A percentile compares a stretch with the other conserved stretches of the same genome.
Evolutionary conservation across 495 filamentous ascomycete genomes (phyloP).

Genomic region (Penicillium bialowiezense): DNA sequence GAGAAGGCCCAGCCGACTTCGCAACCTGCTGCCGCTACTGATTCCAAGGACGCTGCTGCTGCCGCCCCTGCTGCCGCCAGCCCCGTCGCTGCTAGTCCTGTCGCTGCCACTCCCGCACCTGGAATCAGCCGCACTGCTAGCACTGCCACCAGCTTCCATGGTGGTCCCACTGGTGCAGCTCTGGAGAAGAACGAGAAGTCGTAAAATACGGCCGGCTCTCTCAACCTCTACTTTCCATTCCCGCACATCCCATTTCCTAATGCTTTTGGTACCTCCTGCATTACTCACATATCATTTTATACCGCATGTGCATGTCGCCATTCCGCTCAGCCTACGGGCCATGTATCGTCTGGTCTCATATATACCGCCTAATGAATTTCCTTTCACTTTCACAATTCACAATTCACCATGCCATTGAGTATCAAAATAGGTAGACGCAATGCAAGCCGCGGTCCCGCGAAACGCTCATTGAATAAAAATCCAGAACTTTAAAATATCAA

Average conservation of each 20-base stretch:
- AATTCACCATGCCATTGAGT: too few species aligned
- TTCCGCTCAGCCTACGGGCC: background rate
- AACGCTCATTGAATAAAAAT: background rate
- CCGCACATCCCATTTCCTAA: background rate
- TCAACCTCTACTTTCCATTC: too few species aligned
- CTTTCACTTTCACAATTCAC: too few species aligned
- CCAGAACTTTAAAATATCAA: background rate
- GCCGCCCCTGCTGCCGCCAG: background rate
- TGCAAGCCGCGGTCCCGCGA: too few species aligned
- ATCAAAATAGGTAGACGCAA: too few species aligned
- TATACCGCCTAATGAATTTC: conserved; percentile 8
- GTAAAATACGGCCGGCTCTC: too few species aligned
- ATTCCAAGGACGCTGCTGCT: background rate
- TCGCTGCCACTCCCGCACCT: conserved; percentile 10
- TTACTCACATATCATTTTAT: background rate
- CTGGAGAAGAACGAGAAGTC: conserved; percentile 21
- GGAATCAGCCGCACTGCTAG: conserved; percentile 27
- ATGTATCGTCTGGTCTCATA: background rate
- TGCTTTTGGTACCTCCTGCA: background rate
- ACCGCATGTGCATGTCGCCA: background rate
- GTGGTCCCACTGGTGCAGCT: conserved; percentile 24
- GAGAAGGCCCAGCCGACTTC: conserved; percentile 14
- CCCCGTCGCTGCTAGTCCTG: background rate
- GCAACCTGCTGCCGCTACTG: conserved; percentile 1
- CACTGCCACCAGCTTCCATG: conserved; percentile 31